These are phyloP conservation scores for Pulveroboletus frians DNA, from an alignment of 768 basidiomycete genomes.

Conservation along the genomic window DNA sequence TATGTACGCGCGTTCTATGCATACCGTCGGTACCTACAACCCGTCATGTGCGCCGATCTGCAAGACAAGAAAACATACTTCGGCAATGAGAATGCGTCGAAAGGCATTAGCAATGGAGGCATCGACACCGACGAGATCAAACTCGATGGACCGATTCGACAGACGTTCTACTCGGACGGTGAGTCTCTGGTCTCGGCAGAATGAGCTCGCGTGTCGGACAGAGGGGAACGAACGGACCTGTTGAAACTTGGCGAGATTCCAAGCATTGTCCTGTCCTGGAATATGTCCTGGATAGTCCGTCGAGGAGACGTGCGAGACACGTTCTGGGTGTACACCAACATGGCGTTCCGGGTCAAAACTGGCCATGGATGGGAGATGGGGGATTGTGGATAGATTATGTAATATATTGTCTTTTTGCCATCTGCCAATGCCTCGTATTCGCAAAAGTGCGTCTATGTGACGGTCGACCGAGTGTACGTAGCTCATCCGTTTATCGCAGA, in stretches of 20 bases:
- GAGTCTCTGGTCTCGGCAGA: constrained; percentile 50
- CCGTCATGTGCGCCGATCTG: background rate
- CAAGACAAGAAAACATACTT: constrained; percentile 47
- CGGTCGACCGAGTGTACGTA: background rate
- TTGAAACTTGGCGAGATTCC: constrained; percentile 72
- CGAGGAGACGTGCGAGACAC: constrained; percentile 75
- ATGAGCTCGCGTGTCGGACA: background rate
- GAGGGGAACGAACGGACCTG: constrained; percentile 46
- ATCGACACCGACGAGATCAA: constrained; percentile 93
- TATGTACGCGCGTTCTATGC: constrained; percentile 85
- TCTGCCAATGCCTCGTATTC: constrained; percentile 54
- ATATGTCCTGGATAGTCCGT: constrained; percentile 90
- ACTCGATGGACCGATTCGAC: constrained; percentile 82
- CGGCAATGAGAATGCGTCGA: constrained; percentile 87
- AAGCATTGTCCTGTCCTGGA: constrained; percentile 78
- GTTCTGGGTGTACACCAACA: constrained; percentile 66
- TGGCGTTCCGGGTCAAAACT: constrained; percentile 44
- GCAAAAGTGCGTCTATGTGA: constrained; percentile 49
- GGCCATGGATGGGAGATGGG: constrained; percentile 5
- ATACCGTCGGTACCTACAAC: constrained; percentile 79
- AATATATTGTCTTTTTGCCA: constrained; percentile 5
- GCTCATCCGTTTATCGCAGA: constrained; percentile 40
- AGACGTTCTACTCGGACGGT: constrained; percentile 70
- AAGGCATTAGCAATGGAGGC: constrained; percentile 95
- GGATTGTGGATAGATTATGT: constrained; percentile 12